Conservation (phyloP, 163 green algal species). For the Chlorella variabilis region DNA sequence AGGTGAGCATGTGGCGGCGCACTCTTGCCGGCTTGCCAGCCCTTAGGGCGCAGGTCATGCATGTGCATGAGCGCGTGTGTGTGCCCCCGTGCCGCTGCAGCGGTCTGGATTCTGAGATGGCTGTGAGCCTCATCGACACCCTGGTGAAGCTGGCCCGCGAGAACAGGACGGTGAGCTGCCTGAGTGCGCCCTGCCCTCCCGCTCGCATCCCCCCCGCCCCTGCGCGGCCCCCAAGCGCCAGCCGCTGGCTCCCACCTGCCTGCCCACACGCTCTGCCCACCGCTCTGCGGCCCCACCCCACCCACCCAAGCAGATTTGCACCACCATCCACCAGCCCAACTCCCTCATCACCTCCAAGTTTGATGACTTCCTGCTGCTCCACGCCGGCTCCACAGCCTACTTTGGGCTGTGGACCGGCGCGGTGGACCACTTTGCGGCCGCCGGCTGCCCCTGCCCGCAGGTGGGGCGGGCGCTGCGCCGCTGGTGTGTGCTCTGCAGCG, state of each 20-base stretch:
- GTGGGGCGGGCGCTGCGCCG: not conserved
- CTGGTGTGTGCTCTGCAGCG: too few species aligned
- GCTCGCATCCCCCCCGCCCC: too few species aligned
- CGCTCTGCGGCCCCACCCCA: not conserved
- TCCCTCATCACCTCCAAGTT: slow-evolving; percentile 76
- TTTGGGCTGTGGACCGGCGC: slow-evolving; percentile 56
- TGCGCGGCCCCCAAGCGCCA: too few species aligned
- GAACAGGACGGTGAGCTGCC: slow-evolving; percentile 60
- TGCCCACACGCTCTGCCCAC: too few species aligned
- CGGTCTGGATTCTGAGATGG: slow-evolving; percentile 82
- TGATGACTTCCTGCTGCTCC: slow-evolving; percentile 80
- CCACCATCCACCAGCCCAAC: slow-evolving; percentile 86
- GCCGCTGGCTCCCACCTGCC: too few species aligned
- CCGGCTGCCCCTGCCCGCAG: slow-evolving; percentile 29
- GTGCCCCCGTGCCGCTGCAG: not conserved
- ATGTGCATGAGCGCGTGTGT: too few species aligned
- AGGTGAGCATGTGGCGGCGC: slow-evolving; percentile 1
- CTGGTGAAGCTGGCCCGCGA: slow-evolving; percentile 64
- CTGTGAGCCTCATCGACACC: slow-evolving; percentile 57
- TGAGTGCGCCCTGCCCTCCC: too few species aligned
- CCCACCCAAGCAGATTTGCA: slow-evolving; percentile 32
- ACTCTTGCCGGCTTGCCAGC: not conserved
- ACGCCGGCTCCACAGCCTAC: slow-evolving; percentile 38
- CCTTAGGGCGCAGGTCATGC: too few species aligned
- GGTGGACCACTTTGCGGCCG: slow-evolving; percentile 54